Base-by-base conservation (phyloP, 78 protist species). In the Cyanophora paradoxa region DNA sequence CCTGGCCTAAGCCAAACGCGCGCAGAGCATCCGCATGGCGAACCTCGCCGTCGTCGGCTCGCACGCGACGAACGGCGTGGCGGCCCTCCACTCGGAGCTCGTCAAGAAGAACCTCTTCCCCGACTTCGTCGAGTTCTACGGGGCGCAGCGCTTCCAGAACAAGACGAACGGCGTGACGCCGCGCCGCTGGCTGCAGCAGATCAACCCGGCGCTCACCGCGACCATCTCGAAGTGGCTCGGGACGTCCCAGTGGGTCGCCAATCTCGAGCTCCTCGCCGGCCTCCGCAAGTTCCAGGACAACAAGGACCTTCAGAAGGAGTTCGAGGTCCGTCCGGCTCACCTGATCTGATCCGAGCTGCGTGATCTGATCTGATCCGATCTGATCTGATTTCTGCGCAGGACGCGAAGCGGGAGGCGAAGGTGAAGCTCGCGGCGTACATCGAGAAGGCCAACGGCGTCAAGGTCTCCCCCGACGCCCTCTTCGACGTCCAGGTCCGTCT, bases 81-180 rank as follows among this genome's bases (percentile, higher is more conserved):
- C 98, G 4, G 92, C 83, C 39, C 73, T 95, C 65, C 98, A 95
- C 82, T 54, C 95, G 2, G 88, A 89, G 31, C 62, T 95, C 63
- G 82, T 95, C 48, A 92, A 89, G 85, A 17, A 44, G 34, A 26
- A 44, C 40, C 22, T 74, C 37, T 82, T 82, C 75, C 34, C 19
- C 33, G 16, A 6, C 26, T 62, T 74, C 56, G 56, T 65, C 56
- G 72, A 39, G 72, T 65, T 31, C 48, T 39, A 65, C 56, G n/a
- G 30, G n/a, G n/a, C 19, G 63, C n/a, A 82, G 30, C 86, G 88
- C 64, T 92, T 95, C 90, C 82, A 74, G 37, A 88, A 92, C 82
- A 88, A 82, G 85, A 95, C 98, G 75, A 95, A 95, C 82, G 98
- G 98, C 63, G 93, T 95, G 57, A 95, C 98, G 6, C 94, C 92